Conservation (phyloP, 257 asterid genomes). For the Solanum sejunctum region DNA sequence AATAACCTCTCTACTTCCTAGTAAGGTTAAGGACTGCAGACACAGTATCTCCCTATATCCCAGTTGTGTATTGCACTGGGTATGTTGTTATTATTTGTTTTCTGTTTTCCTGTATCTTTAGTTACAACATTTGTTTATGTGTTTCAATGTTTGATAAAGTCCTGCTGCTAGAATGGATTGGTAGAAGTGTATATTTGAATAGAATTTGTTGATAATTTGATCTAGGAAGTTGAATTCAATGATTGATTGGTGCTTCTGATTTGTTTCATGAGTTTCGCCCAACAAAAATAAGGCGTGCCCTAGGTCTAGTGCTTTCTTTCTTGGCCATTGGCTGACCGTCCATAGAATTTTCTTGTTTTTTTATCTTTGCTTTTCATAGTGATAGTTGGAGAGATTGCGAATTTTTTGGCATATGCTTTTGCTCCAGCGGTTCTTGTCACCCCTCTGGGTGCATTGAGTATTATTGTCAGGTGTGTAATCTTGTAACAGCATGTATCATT, state of each 20-base stretch:
- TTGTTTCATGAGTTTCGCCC: neutral
- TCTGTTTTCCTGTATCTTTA: neutral
- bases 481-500: neutral
- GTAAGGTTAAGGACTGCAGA: neutral
- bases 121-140: neutral
- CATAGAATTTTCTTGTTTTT: neutral
- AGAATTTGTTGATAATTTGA: neutral
- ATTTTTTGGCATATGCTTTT: conserved; percentile 83
- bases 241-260: neutral
- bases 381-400: conserved; percentile 80
- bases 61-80: neutral
- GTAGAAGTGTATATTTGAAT: neutral
- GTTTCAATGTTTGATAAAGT: neutral
- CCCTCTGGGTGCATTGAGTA: conserved; percentile 88
- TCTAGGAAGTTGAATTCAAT: neutral
- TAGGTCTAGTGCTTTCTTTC: neutral
- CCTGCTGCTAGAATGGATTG: neutral
- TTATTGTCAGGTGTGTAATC: conserved; percentile 54
- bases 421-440: conserved; percentile 94
- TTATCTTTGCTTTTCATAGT: conserved; percentile 22
- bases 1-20: neutral
- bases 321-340: conserved; percentile 1
- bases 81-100: neutral
- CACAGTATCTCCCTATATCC: neutral
- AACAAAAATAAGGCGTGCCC: neutral